Percentiles rank a stretch among this genome's conserved stretches.
Evolutionary conservation across 1,284 basidiomycete genomes (phyloP).

Genomic region (Filobasidium uniguttulatum): DNA sequence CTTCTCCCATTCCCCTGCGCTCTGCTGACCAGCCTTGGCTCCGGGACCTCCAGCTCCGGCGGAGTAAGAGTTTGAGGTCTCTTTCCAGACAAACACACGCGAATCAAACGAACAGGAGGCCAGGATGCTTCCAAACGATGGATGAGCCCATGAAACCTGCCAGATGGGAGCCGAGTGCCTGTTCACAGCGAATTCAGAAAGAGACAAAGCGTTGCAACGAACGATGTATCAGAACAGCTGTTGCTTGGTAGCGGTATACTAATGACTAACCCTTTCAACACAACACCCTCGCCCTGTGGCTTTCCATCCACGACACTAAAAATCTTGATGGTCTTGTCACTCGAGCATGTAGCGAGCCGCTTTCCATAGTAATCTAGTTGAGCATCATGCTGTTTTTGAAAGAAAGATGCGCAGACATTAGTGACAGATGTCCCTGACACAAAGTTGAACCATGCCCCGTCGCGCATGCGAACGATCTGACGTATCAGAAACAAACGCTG

Average conservation of each 20-base stretch:
- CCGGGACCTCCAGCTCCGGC: slow-evolving; percentile 20
- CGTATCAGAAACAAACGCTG: not conserved
- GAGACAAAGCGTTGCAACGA: no score
- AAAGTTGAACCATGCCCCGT: no score
- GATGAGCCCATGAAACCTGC: slow-evolving; percentile 98
- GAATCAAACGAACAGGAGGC: slow-evolving; percentile 97
- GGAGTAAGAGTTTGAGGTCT: slow-evolving; percentile 43
- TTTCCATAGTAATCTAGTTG: slow-evolving; percentile 97
- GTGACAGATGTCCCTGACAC: not conserved
- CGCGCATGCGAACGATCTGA: not conserved
- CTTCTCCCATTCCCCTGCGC: slow-evolving; percentile 59
- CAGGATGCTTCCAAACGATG: slow-evolving; percentile 88
- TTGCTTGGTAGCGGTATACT: not conserved
- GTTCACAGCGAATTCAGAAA: no score
- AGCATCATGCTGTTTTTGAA: slow-evolving; percentile 66
- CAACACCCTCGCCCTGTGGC: slow-evolving; percentile 50
- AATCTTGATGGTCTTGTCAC: slow-evolving; percentile 86
- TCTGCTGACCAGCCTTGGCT: slow-evolving; percentile 37
- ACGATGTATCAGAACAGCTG: no score
- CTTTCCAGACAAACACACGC: slow-evolving; percentile 97
- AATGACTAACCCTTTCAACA: slow-evolving; percentile 62
- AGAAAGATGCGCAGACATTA: slow-evolving; percentile 14
- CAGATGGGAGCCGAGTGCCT: slow-evolving; percentile 93
- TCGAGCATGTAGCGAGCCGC: slow-evolving; percentile 89
- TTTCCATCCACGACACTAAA: slow-evolving; percentile 87